Evolutionary conservation across 2,329 filamentous ascomycete genomes (phyloP), one percentile per base, ranked within the genome.

Genomic region (Diplodia intermedia): DNA sequence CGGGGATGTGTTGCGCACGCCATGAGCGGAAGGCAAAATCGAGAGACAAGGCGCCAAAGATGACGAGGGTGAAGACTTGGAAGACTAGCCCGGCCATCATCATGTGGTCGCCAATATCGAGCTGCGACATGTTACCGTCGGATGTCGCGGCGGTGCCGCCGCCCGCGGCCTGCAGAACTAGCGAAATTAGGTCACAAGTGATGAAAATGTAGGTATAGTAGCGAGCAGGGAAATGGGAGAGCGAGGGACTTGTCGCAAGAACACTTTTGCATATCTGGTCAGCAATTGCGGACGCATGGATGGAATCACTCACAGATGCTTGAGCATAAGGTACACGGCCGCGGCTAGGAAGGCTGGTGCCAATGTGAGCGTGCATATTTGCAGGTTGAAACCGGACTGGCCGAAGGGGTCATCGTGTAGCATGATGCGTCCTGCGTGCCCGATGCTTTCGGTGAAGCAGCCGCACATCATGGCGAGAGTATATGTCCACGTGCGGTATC

Each of bases 161-260:
- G 11, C 86, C 86, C 8, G 81, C 81, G 6, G 85, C 86, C 74
- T 89, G 87, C 6, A 89, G 76, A 18, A 86, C 70, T 20, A 90
- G 82, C 15, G 84, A 86, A 66, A 86, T 72, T 54, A 89, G 70
- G 71, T 89, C 87, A 71, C 85, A 86, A 15, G 79, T 73, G 71
- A 89, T 85, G 77, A 89, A 89, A 69, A 88, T 83, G 75, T 83
- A 84, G 14, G 86, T 88, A 74, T 88, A 88, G 62, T 82, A 74
- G 8, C 70, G 70, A 0, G 77, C 73, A 3, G 70, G 69, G 6
- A 79, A 70, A 29, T 73, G 70, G 1, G 76, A 78, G 73, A 74
- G 76, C 0, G 69, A 65, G 38, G 73, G 70, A 47, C 86, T 86
- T 66, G 88, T 86, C 62, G 82, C 80, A 20, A 85, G 74, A 67